Percentiles rank a stretch among this genome's conserved stretches.
These are phyloP conservation scores for Lomentospora prolificans DNA, from an alignment of 2,329 filamentous ascomycete species.

Conservation along the genomic window DNA sequence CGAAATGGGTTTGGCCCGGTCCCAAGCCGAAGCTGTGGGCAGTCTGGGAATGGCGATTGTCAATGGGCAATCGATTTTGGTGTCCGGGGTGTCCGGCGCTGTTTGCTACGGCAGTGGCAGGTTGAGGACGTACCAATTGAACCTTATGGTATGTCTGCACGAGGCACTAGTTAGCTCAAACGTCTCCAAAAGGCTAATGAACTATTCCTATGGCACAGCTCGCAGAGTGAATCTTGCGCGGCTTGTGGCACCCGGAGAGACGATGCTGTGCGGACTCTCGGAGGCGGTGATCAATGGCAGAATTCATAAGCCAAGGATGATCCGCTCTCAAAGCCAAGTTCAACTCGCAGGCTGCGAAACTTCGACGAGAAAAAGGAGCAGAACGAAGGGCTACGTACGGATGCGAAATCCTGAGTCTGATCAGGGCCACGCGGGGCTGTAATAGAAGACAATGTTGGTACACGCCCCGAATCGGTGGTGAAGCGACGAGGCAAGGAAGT, in stretches of 20 bases:
- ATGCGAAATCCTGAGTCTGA: conserved; percentile 36
- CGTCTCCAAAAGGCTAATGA: background rate
- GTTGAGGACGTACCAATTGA: conserved; percentile 55
- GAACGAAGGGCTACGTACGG: conserved; percentile 20
- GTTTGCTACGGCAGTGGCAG: conserved; percentile 2
- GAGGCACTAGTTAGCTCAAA: conserved; percentile 3
- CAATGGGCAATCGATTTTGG: conserved; percentile 5
- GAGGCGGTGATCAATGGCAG: background rate
- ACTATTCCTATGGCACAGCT: background rate
- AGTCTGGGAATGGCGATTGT: conserved; percentile 4
- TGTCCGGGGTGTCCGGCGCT: conserved; percentile 5
- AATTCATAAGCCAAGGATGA: background rate
- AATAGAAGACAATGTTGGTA: conserved; percentile 64
- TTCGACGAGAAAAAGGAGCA: background rate
- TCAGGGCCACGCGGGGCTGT: conserved; percentile 41
- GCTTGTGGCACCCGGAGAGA: background rate
- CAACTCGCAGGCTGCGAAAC: too few relatives aligned
- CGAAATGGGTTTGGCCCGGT: conserved; percentile 4
- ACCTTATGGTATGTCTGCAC: conserved; percentile 58
- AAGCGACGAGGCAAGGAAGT: conserved; percentile 80
- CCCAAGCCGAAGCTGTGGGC: conserved; percentile 1
- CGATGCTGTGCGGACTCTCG: background rate
- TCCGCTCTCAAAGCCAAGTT: background rate
- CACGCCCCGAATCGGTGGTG: conserved; percentile 79
- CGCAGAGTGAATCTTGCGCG: background rate